Evolutionary conservation across 1,284 basidiomycete species (phyloP), one percentile per base, ranked within the genome.

Genomic region (Puccinia triticina): DNA sequence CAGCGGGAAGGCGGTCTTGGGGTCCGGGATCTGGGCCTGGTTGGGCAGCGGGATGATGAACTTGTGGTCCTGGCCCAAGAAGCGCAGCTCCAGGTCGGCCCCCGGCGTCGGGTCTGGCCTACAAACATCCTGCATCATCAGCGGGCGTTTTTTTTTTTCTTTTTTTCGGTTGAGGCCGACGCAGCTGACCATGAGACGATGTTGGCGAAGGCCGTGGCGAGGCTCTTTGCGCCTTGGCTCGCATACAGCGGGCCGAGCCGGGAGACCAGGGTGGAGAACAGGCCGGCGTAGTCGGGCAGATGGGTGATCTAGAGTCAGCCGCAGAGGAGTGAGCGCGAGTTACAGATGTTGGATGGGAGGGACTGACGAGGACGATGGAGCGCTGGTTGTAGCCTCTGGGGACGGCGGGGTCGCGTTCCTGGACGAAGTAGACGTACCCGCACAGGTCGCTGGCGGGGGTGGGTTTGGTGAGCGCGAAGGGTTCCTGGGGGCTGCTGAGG

Each of bases 1-100:
- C 4, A 67, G 16, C 8, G 64, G 64, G 37, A 43, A 67, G 14
- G 7, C 43, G 12, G 64, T 37, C 23, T 67, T 67, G 4, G 89
- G 89, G 84, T 90, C 89, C 1, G 89, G 88, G 29, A 90, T 89
- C 85, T 95, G 94, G 61, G 93, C 92, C 82, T 95, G 92, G 0
- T 89, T 86, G 21, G 88, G 89, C 77, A 90, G 89, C 0, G 95
- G 95, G 10, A 96, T 86, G 84, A 92, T 91, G 32, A 92, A 90
- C 53, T 89, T 90, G 16, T 95, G 87, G 1, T 94, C 91, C 4
- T 91, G 90, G 8, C 93, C 93, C 48, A 96, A 88, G 85, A 96
- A 92, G 0, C 93, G 93, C 10, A 96, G 89, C 85, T 95, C 92
- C 29, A 93, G 84, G 1, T 89, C 90, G 55, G 88, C 85, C 26